A percentile compares a stretch with the other conserved stretches of the same genome.
These are phyloP conservation scores for Brassica nigra DNA, from an alignment of 345 rosid genomes.

Conservation along the genomic window DNA sequence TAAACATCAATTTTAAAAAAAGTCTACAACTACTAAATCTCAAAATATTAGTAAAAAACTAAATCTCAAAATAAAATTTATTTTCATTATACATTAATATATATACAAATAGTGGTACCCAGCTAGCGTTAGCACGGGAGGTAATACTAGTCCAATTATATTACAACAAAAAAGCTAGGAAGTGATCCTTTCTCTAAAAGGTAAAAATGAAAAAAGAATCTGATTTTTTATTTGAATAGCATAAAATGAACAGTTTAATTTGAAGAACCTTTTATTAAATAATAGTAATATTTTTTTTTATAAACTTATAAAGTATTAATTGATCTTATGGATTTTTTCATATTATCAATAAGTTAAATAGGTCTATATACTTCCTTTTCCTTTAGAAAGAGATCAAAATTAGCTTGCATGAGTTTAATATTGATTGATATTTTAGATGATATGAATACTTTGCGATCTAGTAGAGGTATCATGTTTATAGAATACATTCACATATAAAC, in stretches of 20 bases:
- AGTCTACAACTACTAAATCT: too few species aligned
- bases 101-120: too few species aligned
- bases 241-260: neutral
- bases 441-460: neutral
- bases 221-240: too few species aligned
- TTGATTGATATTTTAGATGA: neutral
- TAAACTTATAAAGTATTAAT: neutral
- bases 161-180: neutral
- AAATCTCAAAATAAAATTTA: too few species aligned
- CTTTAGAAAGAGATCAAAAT: neutral
- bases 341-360: neutral
- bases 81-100: too few species aligned
- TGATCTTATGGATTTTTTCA: neutral
- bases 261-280: neutral
- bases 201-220: neutral
- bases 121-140: too few species aligned
- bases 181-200: neutral
- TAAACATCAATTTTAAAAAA: too few species aligned
- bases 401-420: neutral
- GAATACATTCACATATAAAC: neutral
- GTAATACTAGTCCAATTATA: too few species aligned
- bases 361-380: neutral
- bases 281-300: neutral
- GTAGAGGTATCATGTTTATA: neutral
- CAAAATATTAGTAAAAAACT: too few species aligned